Evolutionary conservation across 2,329 filamentous ascomycete genomes (phyloP).

Genomic region (Phialophora expanda): DNA sequence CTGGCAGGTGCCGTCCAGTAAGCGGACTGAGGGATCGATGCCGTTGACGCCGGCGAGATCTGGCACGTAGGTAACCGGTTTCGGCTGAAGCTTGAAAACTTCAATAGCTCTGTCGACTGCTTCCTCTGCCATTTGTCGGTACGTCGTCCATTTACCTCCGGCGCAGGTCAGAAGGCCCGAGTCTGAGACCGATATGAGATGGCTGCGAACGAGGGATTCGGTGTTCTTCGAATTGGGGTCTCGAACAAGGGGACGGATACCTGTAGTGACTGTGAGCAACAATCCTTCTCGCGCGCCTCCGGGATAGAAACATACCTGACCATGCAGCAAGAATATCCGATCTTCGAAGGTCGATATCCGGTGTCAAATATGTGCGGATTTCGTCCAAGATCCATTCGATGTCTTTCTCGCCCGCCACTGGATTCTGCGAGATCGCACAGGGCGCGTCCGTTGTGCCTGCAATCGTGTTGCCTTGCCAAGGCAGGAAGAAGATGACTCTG

Average conservation of each 20-base stretch:
- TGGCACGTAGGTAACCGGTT: conserved; percentile 33
- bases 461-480: conserved; percentile 92
- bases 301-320: conserved; percentile 59
- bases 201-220: conserved; percentile 84
- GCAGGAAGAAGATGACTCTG: conserved; percentile 89
- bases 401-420: conserved; percentile 78
- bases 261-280: conserved; percentile 12
- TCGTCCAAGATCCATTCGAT: conserved; percentile 88
- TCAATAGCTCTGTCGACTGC: conserved; percentile 70
- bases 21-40: conserved; percentile 35
- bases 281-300: neutral
- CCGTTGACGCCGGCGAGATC: conserved; percentile 39
- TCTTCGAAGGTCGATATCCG: conserved; percentile 81
- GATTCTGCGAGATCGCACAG: conserved; percentile 72
- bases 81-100: conserved; percentile 35
- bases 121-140: conserved; percentile 91
- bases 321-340: conserved; percentile 86
- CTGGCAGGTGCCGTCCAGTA: conserved; percentile 72
- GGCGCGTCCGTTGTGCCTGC: conserved; percentile 85
- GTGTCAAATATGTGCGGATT: conserved; percentile 78
- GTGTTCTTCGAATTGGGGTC: conserved; percentile 86
- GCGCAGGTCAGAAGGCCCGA: conserved; percentile 84
- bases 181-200: conserved; percentile 77
- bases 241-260: conserved; percentile 82
- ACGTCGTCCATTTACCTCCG: conserved; percentile 91